Percentiles rank a stretch among this genome's conserved stretches.
phyloP scores from a whole-genome alignment of 2,329 filamentous ascomycete species.

The Colletotrichum falcatum region DNA sequence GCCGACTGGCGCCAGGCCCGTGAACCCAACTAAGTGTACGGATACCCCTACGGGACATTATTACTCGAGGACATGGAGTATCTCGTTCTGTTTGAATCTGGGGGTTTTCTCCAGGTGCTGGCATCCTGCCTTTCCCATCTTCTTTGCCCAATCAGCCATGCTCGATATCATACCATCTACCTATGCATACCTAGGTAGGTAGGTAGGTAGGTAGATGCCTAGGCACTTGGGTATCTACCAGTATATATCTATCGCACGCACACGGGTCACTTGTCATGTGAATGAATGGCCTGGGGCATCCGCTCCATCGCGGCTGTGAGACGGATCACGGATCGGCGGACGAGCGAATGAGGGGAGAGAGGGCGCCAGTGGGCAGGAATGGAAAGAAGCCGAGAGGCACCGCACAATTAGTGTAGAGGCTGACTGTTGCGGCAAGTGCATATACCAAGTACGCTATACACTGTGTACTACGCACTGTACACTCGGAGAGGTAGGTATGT shows the following conservation, averaged over 20 bases:
- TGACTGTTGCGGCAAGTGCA: constrained; percentile 12
- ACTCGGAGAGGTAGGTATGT: not conserved
- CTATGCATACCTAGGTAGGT: no score
- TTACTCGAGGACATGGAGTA: not conserved
- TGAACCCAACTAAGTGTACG: not conserved
- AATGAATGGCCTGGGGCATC: constrained; percentile 12
- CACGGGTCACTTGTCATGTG: not conserved
- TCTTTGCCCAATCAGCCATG: not conserved
- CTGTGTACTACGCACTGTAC: not conserved
- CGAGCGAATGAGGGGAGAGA: constrained; percentile 7
- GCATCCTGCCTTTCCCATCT: not conserved
- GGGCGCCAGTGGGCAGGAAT: constrained; percentile 6
- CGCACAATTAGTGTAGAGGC: constrained; percentile 4
- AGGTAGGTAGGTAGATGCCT: no score
- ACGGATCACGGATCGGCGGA: constrained; percentile 28
- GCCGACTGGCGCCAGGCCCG: constrained; percentile 19
- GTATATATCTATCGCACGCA: no score
- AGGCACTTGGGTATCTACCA: no score
- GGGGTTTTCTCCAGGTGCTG: not conserved
- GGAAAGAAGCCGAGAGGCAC: constrained; percentile 22
- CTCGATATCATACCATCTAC: not conserved
- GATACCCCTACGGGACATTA: no score
- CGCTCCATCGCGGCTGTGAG: constrained; percentile 3
- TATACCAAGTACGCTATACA: no score
- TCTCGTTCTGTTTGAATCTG: not conserved